Base-by-base conservation (phyloP, 2,329 filamentous ascomycete species). In the Chaetomiaceae sp. region DNA sequence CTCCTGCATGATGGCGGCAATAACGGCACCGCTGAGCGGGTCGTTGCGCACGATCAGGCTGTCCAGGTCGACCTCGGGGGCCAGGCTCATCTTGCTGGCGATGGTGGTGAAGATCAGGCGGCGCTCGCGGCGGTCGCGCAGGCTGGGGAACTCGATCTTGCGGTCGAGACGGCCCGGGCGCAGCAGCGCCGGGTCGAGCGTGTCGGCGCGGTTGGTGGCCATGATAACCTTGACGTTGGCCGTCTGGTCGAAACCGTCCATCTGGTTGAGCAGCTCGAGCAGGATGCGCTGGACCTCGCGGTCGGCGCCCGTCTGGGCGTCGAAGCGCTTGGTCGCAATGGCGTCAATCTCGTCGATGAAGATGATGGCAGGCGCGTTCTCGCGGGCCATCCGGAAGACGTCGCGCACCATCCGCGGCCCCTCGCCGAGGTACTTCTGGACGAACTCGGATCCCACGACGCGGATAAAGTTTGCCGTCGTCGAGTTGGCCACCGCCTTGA, bases 211-310 rank as follows among this genome's bases (percentile, higher is more conserved):
- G 77, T 99, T 99, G 60, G 93, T 99, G 60, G 93, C 93, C 93
- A 99, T 99, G 74, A 99, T 99, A 68, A 99, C 93, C 77, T 99
- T 99, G 72, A 99, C 93, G 71, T 99, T 99, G 68, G 89, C 88
- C 0, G 90, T 96, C 72, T 99, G 93, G 70, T 99, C 93, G 75
- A 99, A 99, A 59, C 93, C 93, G 68, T 99, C 93, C 93, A 99
- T 99, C 73, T 99, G 93, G 75, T 99, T 99, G 58, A 99, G 85
- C 60, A 99, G 76, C 70, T 99, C 93, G 54, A 99, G 85, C 53
- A 99, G 77, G 65, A 99, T 99, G 79, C 93, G 92, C 75, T 99
- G 93, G 14, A 99, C 93, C 73, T 99, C 93, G 73, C 93, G 84
- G 67, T 99, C 93, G 59, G 93, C 93, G 69, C 93, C 93, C 4